Conservation (phyloP, 2,329 filamentous ascomycete species). For the Penicillium sp. region DNA sequence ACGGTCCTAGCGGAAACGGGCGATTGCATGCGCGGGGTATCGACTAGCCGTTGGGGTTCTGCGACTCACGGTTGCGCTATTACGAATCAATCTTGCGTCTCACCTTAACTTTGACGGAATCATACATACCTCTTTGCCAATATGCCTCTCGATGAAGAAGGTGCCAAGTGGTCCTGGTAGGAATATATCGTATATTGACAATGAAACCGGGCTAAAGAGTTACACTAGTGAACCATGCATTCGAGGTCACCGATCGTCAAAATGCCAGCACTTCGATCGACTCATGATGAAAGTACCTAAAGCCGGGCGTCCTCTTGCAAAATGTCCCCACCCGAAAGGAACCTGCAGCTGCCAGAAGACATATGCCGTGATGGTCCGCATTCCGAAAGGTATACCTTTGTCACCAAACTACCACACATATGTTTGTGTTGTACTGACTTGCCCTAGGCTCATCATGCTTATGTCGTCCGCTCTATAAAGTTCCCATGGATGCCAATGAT, state of each 20-base stretch:
- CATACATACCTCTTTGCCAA: constrained; percentile 8
- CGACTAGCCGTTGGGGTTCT: not conserved
- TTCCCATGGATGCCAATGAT: constrained; percentile 24
- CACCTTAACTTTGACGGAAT: not conserved
- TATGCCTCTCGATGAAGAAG: constrained; percentile 48
- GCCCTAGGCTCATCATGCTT: constrained; percentile 40
- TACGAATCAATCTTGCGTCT: constrained; percentile 12
- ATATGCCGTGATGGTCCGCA: constrained; percentile 47
- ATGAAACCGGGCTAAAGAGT: constrained; percentile 8
- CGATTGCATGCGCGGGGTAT: constrained; percentile 8
- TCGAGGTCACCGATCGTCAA: constrained; percentile 50
- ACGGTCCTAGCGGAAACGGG: constrained; percentile 5
- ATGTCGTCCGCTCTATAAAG: constrained; percentile 44
- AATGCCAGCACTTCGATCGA: constrained; percentile 51
- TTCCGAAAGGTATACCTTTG: constrained; percentile 41
- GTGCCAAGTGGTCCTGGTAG: constrained; percentile 50
- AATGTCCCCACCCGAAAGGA: constrained; percentile 48
- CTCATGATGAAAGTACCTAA: constrained; percentile 53
- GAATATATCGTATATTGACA: constrained; percentile 5
- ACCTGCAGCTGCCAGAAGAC: constrained; percentile 44
- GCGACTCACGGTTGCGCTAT: constrained; percentile 8
- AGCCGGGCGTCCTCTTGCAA: constrained; percentile 49
- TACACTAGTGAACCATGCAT: constrained; percentile 48
- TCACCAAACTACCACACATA: not conserved
- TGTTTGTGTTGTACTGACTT: constrained; percentile 15